Conservation (phyloP, 2,329 filamentous ascomycete genomes). For the Penicillium hesseltinei region DNA sequence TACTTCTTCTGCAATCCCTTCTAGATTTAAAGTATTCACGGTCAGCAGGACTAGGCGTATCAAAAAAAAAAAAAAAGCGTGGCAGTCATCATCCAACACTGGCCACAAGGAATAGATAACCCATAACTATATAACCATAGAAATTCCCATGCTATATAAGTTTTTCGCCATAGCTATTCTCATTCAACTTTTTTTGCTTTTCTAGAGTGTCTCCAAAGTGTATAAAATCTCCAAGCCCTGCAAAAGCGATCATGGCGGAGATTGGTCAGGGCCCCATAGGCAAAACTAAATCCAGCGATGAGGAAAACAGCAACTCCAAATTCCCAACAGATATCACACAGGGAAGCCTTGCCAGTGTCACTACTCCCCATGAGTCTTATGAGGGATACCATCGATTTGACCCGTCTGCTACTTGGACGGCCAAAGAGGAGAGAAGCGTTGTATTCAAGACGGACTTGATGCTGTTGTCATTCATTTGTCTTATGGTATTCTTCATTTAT, state of each 20-base stretch:
- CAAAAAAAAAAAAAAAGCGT: too few species aligned
- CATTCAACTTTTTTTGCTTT: background rate
- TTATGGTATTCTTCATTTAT: conserved; percentile 13
- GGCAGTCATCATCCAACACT: background rate
- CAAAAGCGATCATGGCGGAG: background rate
- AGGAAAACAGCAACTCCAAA: background rate
- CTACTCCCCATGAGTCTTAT: conserved; percentile 24
- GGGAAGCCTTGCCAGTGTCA: background rate
- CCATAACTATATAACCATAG: background rate
- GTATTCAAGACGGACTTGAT: conserved; percentile 26
- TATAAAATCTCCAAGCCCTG: background rate
- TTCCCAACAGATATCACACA: background rate
- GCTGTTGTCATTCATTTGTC: conserved; percentile 12
- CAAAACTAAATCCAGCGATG: background rate
- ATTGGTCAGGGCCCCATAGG: background rate
- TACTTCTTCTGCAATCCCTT: background rate
- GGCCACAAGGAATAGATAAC: background rate
- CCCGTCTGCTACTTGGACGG: conserved; percentile 34
- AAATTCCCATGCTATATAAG: background rate
- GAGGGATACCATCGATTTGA: conserved; percentile 47
- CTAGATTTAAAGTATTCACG: background rate
- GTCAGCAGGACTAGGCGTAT: background rate
- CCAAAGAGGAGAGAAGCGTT: conserved; percentile 29
- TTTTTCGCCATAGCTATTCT: background rate
- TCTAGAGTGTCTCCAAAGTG: background rate